These are phyloP conservation scores for Parafenestella ontariensis DNA, from an alignment of 2,329 filamentous ascomycete species.

Conservation along the genomic window DNA sequence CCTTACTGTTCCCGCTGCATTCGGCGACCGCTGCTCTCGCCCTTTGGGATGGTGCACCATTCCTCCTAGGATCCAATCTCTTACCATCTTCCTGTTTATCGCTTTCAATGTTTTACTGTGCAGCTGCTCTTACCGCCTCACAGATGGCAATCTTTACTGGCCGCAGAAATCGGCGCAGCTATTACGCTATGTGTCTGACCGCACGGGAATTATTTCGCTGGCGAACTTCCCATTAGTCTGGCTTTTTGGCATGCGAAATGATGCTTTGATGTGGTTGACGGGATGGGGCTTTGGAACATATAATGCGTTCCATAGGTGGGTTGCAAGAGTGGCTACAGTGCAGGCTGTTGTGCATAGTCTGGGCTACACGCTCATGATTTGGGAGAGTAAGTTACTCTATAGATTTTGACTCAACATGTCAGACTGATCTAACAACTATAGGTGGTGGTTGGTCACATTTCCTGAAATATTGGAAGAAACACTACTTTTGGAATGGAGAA, in stretches of 20 bases:
- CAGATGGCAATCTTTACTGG: slow-evolving; percentile 56
- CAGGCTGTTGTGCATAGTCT: slow-evolving; percentile 70
- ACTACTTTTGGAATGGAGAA: slow-evolving; percentile 61
- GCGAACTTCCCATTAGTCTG: slow-evolving; percentile 70
- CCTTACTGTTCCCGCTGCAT: slow-evolving; percentile 54
- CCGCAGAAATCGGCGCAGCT: slow-evolving; percentile 48
- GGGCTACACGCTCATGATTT: slow-evolving; percentile 61
- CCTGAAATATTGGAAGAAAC: slow-evolving; percentile 47
- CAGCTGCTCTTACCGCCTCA: slow-evolving; percentile 54
- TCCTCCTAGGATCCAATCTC: slow-evolving; percentile 56
- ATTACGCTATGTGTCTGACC: slow-evolving; percentile 66
- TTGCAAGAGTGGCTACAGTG: slow-evolving; percentile 67
- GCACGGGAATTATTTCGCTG: slow-evolving; percentile 69
- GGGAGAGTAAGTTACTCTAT: slow-evolving; percentile 26
- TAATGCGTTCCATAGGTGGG: slow-evolving; percentile 72
- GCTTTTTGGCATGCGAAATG: slow-evolving; percentile 73
- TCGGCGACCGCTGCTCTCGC: slow-evolving; percentile 52
- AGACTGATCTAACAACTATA: slow-evolving; percentile 3
- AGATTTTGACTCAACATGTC: neutral
- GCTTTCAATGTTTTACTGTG: slow-evolving; percentile 54
- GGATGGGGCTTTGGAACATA: slow-evolving; percentile 73
- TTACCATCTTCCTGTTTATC: slow-evolving; percentile 56
- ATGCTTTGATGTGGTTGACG: slow-evolving; percentile 69
- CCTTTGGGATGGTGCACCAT: slow-evolving; percentile 55
- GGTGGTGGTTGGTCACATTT: slow-evolving; percentile 50